Percentiles rank a stretch among this genome's conserved stretches.
Conservation (phyloP, 2,329 filamentous ascomycete species). For the Cladobotryum mycophilum region DNA sequence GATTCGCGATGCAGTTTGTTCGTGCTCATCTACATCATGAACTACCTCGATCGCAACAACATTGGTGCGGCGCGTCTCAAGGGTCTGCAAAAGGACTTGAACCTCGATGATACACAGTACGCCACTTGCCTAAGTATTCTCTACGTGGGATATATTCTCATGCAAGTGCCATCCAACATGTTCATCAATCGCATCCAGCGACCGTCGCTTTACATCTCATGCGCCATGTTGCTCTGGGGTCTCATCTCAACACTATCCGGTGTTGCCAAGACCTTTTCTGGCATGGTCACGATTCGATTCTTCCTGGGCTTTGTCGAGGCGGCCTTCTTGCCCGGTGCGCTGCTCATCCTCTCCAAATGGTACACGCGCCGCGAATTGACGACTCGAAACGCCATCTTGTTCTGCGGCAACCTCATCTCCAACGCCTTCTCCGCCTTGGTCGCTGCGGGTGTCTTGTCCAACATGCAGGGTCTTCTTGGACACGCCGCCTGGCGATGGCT, state of each 20-base stretch:
- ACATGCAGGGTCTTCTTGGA: conserved; percentile 49
- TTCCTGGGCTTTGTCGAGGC: conserved; percentile 58
- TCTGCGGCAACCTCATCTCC: conserved; percentile 54
- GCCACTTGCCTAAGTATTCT: conserved; percentile 58
- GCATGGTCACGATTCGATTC: conserved; percentile 51
- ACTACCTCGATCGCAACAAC: conserved; percentile 65
- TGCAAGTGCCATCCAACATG: conserved; percentile 56
- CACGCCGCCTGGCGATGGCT: conserved; percentile 56
- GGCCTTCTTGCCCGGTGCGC: conserved; percentile 57
- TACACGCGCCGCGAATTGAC: conserved; percentile 56
- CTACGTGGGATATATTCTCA: conserved; percentile 60
- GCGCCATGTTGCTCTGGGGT: conserved; percentile 54
- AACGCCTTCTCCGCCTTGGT: conserved; percentile 55
- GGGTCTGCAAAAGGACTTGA: conserved; percentile 56
- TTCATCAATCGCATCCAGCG: conserved; percentile 48
- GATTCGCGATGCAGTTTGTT: conserved; percentile 62
- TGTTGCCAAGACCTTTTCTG: conserved; percentile 43
- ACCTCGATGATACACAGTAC: conserved; percentile 52
- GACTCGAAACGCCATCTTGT: conserved; percentile 49
- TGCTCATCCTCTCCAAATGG: conserved; percentile 60
- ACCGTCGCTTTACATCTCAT: conserved; percentile 45
- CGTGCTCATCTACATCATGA: conserved; percentile 68
- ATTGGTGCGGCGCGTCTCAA: conserved; percentile 61
- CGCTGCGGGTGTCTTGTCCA: conserved; percentile 51
- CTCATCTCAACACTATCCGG: conserved; percentile 53